phyloP scores from a whole-genome alignment of 2,329 filamentous ascomycete genomes.

The Malbranchea zuffiana region DNA sequence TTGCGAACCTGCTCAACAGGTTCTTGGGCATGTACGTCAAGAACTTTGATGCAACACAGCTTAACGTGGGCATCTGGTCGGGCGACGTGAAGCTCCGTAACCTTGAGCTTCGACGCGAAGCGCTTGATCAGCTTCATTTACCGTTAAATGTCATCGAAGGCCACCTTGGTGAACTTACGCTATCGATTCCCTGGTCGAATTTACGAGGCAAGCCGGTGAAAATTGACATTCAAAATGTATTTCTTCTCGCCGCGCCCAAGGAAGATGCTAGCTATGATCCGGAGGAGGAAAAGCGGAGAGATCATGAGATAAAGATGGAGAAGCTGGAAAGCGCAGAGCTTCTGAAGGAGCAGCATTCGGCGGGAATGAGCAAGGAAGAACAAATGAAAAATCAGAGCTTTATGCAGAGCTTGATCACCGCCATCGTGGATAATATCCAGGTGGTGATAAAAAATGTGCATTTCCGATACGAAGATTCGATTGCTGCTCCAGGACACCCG shows the following conservation, averaged over 20 bases:
- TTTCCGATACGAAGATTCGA: slow-evolving; percentile 93
- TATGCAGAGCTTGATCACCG: slow-evolving; percentile 84
- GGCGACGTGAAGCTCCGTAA: slow-evolving; percentile 93
- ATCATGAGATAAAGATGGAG: slow-evolving; percentile 94
- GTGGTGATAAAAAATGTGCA: slow-evolving; percentile 98
- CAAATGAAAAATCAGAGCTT: slow-evolving; percentile 98
- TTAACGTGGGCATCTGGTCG: slow-evolving; percentile 98
- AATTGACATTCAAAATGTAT: slow-evolving; percentile 94
- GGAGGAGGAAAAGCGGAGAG: slow-evolving; percentile 77
- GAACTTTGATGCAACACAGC: slow-evolving; percentile 95
- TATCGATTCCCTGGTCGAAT: slow-evolving; percentile 97
- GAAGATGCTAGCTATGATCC: slow-evolving; percentile 90
- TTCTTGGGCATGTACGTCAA: slow-evolving; percentile 99
- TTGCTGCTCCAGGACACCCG: slow-evolving; percentile 87
- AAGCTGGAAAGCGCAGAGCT: slow-evolving; percentile 94
- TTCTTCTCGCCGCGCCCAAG: slow-evolving; percentile 84
- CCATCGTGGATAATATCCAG: slow-evolving; percentile 96
- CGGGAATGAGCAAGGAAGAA: slow-evolving; percentile 87
- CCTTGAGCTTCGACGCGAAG: slow-evolving; percentile 84
- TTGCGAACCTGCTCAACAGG: slow-evolving; percentile 93
- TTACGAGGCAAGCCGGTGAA: slow-evolving; percentile 87
- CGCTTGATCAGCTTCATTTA: slow-evolving; percentile 90
- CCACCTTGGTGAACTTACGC: slow-evolving; percentile 79
- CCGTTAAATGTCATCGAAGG: slow-evolving; percentile 95
- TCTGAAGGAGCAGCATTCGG: slow-evolving; percentile 80